A percentile compares a stretch with the other conserved stretches of the same genome.
Evolutionary conservation across 352 stramenopile genomes (phyloP).

Genomic region (Pythium grandisporangium): DNA sequence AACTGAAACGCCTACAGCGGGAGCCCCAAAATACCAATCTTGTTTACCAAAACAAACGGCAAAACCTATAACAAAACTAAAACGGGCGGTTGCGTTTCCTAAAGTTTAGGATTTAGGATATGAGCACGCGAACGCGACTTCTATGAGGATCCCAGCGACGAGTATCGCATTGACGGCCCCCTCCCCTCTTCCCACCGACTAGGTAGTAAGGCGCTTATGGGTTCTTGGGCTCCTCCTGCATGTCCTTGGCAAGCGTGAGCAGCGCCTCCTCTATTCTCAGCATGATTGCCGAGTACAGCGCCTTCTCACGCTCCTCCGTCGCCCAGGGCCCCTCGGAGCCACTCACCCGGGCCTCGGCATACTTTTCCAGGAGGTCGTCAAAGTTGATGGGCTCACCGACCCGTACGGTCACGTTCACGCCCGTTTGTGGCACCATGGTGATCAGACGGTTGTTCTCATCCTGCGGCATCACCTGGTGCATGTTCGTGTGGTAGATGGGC

Average conservation of each 20-base stretch:
- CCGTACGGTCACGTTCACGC: conserved; percentile 40
- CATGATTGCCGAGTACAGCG: conserved; percentile 79
- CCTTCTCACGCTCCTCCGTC: conserved; percentile 54
- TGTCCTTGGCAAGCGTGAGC: conserved; percentile 39
- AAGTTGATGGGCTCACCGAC: conserved; percentile 75
- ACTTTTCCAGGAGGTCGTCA: conserved; percentile 72
- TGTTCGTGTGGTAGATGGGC: conserved; percentile 83
- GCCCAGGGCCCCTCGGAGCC: conserved; percentile 35
- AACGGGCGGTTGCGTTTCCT: too few relatives aligned
- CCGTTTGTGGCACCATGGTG: conserved; percentile 41
- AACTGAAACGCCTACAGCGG: too few relatives aligned
- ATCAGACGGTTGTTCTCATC: conserved; percentile 66
- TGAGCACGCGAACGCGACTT: too few relatives aligned
- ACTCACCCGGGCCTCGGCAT: conserved; percentile 29
- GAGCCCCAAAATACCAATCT: too few relatives aligned
- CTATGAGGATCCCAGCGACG: too few relatives aligned
- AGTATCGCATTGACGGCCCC: too few relatives aligned
- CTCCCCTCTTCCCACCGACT: too few relatives aligned
- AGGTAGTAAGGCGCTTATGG: background rate
- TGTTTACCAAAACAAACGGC: too few relatives aligned
- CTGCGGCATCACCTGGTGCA: conserved; percentile 84
- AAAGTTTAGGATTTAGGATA: too few relatives aligned
- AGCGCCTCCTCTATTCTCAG: conserved; percentile 75
- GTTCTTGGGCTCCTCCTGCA: conserved; percentile 10
- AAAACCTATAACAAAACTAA: too few relatives aligned